Evolutionary conservation across 148 eudicot species (phyloP).

Genomic region (Silene conica): DNA sequence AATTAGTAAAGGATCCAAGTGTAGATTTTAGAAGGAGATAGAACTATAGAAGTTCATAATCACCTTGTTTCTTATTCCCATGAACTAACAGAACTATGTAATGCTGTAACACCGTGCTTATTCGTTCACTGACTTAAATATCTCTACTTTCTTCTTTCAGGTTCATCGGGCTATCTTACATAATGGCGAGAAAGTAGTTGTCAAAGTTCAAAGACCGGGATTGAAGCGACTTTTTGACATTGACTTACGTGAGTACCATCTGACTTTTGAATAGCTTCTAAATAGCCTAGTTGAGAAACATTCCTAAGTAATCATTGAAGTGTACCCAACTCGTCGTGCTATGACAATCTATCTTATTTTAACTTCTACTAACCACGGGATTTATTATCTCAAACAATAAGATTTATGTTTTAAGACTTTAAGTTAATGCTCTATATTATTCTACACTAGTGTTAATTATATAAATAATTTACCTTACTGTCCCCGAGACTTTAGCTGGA

Average conservation of each 20-base stretch:
- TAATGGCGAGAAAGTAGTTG: conserved; percentile 85
- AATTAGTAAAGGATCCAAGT: no score
- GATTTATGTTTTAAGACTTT: no score
- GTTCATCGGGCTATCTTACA: conserved; percentile 95
- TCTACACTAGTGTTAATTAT: no score
- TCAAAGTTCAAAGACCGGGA: conserved; percentile 98
- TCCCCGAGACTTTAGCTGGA: no score
- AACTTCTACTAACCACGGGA: no score
- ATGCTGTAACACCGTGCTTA: not conserved
- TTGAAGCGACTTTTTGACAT: conserved; percentile 91
- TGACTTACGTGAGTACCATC: conserved; percentile 72
- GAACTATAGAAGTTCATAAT: not conserved
- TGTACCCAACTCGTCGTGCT: no score
- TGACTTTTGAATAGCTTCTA: not conserved
- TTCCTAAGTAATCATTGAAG: not conserved
- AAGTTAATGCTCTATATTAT: no score
- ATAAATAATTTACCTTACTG: no score
- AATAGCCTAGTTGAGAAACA: not conserved
- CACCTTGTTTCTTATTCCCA: not conserved
- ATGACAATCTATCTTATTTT: no score
- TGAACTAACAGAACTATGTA: conserved; percentile 4
- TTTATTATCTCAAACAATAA: no score
- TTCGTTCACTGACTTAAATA: conserved; percentile 5
- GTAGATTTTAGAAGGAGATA: not conserved
- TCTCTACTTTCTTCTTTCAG: conserved; percentile 33